Evolutionary conservation across 1,284 basidiomycete genomes (phyloP), one percentile per base, ranked within the genome.

Genomic region (Cutaneotrichosporon sp.): DNA sequence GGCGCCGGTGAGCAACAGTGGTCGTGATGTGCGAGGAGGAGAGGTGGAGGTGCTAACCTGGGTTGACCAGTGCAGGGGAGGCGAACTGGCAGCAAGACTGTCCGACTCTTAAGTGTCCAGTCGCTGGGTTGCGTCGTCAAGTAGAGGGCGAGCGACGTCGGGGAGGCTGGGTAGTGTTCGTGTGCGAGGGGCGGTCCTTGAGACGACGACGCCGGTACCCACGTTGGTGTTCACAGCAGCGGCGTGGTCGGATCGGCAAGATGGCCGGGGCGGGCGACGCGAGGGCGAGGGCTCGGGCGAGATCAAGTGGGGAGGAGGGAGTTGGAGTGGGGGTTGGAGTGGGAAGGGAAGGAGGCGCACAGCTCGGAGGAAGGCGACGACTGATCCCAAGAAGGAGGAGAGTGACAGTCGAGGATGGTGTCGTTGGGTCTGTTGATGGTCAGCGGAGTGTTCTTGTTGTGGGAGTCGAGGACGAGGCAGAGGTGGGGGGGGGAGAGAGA

Each of bases 171-270:
- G 34, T 36, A 36, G 34, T 36, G 34, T 36, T 36, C 10, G 34
- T n/a, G 38, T 42, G 38, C 29, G 38, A 42, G 18, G 38, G 18
- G 16, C 18, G 38, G 38, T 11, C 13, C 34, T 36, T 36, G 34
- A 11, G 34, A 36, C 34, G 34, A 36, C 34, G 34, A 36, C 34
- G 34, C 34, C 16, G 14, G 34, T 14, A 36, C 34, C 34, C 34
- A 36, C 34, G 34, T 36, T 14, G 2, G 38, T 42, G 16, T 42
- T 42, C 38, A 42, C 18, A 42, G 38, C 24, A 13, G 45, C 54
- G 45, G 20, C n/a, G 27, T 20, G 54, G 45, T 49, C 46, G 54
- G 43, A 45, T 31, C 43, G 46, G 16, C 11, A 34, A 56, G 27
- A 56, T n/a, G n/a, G n/a, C n/a, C n/a, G n/a, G 33, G 27, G 38